A percentile compares a stretch with the other conserved stretches of the same genome.
These are phyloP conservation scores for Viola pubescens DNA, from an alignment of 441 rosid species.

Conservation along the genomic window DNA sequence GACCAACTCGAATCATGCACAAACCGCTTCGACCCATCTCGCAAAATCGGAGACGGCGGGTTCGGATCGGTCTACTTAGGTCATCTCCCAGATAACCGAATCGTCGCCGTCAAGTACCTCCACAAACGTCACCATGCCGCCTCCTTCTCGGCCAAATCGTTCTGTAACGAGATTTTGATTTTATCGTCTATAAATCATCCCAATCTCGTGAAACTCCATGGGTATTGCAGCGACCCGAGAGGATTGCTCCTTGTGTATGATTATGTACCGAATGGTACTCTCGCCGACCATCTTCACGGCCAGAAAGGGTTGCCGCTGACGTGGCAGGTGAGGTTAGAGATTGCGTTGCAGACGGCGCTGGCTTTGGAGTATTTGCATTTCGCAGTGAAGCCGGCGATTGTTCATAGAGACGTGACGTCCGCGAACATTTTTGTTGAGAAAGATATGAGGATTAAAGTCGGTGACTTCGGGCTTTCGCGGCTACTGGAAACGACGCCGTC, in stretches of 20 bases:
- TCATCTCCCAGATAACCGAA: slow-evolving; percentile 55
- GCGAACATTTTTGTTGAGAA: slow-evolving; percentile 74
- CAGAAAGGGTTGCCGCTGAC: slow-evolving; percentile 28
- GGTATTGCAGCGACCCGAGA: slow-evolving; percentile 90
- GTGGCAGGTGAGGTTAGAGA: slow-evolving; percentile 68
- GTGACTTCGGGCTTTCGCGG: slow-evolving; percentile 82
- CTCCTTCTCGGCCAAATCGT: slow-evolving; percentile 56
- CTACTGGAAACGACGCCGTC: slow-evolving; percentile 45
- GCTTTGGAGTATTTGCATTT: slow-evolving; percentile 77
- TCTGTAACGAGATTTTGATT: slow-evolving; percentile 83
- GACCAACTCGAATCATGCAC: slow-evolving; percentile 80
- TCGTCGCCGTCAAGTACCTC: slow-evolving; percentile 76
- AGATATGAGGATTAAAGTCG: slow-evolving; percentile 77
- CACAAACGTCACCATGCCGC: slow-evolving; percentile 48
- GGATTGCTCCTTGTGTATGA: slow-evolving; percentile 75
- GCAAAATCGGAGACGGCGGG: slow-evolving; percentile 88
- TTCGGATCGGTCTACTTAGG: slow-evolving; percentile 81
- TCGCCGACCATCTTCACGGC: slow-evolving; percentile 82
- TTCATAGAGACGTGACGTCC: slow-evolving; percentile 76
- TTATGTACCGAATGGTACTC: slow-evolving; percentile 77
- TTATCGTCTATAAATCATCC: slow-evolving; percentile 72
- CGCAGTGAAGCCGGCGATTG: slow-evolving; percentile 55
- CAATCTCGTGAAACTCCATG: slow-evolving; percentile 80
- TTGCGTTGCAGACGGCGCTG: slow-evolving; percentile 60
- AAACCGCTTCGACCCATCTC: slow-evolving; percentile 59